Conservation (phyloP, 2,329 filamentous ascomycete species). For the Dichotomopilus funicola region DNA sequence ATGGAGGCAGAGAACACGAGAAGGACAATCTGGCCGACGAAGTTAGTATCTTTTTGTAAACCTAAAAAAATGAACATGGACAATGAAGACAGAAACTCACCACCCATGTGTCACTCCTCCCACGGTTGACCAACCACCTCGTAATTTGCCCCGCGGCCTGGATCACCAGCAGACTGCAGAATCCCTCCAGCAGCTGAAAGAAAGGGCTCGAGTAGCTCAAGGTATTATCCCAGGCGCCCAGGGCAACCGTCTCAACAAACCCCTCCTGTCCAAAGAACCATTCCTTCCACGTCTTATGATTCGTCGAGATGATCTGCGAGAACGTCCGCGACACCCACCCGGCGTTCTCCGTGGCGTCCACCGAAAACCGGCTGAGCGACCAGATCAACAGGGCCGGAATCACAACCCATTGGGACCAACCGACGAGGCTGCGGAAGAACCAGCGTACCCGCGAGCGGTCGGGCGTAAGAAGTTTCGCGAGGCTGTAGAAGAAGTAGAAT, state of each 20-base stretch:
- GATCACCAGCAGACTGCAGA: conserved; percentile 92
- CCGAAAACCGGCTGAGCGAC: conserved; percentile 90
- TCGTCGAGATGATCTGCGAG: conserved; percentile 52
- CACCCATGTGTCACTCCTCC: conserved; percentile 94
- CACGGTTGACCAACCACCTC: conserved; percentile 87
- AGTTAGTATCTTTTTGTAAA: too few relatives aligned
- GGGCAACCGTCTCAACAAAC: conserved; percentile 68
- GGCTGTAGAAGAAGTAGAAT: conserved; percentile 87
- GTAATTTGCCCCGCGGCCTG: conserved; percentile 93
- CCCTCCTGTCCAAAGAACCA: conserved; percentile 88
- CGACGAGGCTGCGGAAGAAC: conserved; percentile 61
- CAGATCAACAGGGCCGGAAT: conserved; percentile 86
- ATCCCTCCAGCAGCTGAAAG: conserved; percentile 92
- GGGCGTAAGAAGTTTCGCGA: conserved; percentile 74
- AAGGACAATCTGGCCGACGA: conserved; percentile 62
- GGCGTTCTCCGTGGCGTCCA: conserved; percentile 64
- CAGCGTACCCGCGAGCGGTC: conserved; percentile 68
- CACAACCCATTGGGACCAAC: conserved; percentile 76
- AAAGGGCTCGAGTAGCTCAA: conserved; percentile 86
- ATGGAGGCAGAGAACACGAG: conserved; percentile 83
- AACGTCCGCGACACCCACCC: conserved; percentile 81
- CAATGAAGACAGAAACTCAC: conserved; percentile 42
- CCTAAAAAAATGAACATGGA: too few relatives aligned
- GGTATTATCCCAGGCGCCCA: conserved; percentile 84
- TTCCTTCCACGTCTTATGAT: conserved; percentile 59